Conservation (phyloP, 23 red algal genomes). For the Gracilaria gracilis region DNA sequence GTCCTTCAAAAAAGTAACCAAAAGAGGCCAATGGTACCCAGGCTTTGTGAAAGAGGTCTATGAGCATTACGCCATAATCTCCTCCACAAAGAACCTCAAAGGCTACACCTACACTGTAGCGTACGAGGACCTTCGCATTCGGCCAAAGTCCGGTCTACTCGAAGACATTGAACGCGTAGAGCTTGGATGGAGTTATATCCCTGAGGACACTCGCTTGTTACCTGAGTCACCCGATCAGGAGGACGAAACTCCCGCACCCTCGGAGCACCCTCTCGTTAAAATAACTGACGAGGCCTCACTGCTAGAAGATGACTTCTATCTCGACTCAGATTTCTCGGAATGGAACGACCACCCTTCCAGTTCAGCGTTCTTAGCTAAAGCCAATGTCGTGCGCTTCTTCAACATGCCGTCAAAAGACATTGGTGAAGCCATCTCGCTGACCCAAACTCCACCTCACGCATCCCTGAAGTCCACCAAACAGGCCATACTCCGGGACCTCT, state of each 20-base stretch:
- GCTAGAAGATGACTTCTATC: too few species aligned
- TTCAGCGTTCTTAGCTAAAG: neutral
- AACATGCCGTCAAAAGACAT: conserved; percentile 16
- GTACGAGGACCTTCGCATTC: conserved; percentile 5
- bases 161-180: too few species aligned
- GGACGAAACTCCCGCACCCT: too few species aligned
- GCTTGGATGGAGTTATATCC: too few species aligned
- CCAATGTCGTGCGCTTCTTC: neutral
- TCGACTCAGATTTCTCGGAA: neutral
- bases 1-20: neutral
- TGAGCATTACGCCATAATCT: conserved; percentile 11
- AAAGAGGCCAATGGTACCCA: conserved; percentile 6
- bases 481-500: neutral
- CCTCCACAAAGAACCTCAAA: neutral
- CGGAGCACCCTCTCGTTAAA: too few species aligned
- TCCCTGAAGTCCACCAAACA: neutral
- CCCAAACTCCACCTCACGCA: neutral
- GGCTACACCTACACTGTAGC: neutral
- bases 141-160: too few species aligned
- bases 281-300: too few species aligned
- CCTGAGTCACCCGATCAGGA: too few species aligned
- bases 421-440: neutral
- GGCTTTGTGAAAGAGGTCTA: neutral
- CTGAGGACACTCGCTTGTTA: too few species aligned
- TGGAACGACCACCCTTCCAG: neutral